A percentile compares a stretch with the other conserved stretches of the same genome.
phyloP scores from a whole-genome alignment of 1,284 basidiomycete species.

The Pholiota adiposa region DNA sequence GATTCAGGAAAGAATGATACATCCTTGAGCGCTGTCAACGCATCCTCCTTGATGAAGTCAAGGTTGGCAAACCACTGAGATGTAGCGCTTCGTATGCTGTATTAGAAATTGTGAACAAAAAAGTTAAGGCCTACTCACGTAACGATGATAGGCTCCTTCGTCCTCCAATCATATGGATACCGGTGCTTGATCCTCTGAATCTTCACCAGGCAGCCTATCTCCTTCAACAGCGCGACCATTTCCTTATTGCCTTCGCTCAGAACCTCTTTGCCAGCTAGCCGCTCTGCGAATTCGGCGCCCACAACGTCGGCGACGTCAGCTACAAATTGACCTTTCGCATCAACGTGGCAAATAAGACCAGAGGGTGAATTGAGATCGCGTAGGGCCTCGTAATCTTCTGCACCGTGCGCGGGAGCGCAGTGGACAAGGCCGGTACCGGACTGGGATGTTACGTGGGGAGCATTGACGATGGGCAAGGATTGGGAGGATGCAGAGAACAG shows the following conservation, averaged over 20 bases:
- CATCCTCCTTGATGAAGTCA: constrained; percentile 80
- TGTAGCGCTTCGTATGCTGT: constrained; percentile 77
- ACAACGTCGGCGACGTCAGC: constrained; percentile 57
- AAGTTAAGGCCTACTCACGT: constrained; percentile 54
- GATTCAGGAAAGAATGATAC: constrained; percentile 81
- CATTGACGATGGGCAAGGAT: constrained; percentile 50
- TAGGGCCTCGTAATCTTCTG: constrained; percentile 89
- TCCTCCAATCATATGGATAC: constrained; percentile 98
- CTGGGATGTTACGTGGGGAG: constrained; percentile 80
- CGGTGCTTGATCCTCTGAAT: constrained; percentile 81
- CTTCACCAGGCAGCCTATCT: constrained; percentile 65
- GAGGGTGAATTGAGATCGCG: constrained; percentile 49
- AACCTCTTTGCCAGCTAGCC: constrained; percentile 75
- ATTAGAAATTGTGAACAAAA: not conserved
- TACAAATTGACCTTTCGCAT: constrained; percentile 80
- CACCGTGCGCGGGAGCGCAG: constrained; percentile 93
- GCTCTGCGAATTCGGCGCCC: constrained; percentile 44
- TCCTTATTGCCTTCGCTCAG: constrained; percentile 71
- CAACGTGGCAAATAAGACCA: constrained; percentile 78
- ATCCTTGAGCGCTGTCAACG: constrained; percentile 70
- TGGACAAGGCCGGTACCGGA: constrained; percentile 98
- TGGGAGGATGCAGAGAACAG: constrained; percentile 54
- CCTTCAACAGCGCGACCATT: constrained; percentile 67
- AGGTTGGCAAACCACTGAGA: constrained; percentile 99
- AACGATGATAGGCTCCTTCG: constrained; percentile 90